Conservation (phyloP, 2,329 filamentous ascomycete genomes). For the Davidsoniella eucalypti region DNA sequence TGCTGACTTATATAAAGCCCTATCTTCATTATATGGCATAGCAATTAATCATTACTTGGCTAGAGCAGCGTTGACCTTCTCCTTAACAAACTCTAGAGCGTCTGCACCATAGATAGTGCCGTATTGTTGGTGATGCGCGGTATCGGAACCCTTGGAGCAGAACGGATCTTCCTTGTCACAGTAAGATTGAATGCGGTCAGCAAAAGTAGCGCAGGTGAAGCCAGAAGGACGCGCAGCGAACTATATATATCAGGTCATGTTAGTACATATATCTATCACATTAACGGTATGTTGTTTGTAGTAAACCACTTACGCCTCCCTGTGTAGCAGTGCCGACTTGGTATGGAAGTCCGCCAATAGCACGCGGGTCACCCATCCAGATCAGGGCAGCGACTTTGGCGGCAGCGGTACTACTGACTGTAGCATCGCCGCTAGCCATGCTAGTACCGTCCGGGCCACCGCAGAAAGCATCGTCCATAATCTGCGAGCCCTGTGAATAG, state of each 20-base stretch:
- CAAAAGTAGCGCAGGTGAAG: constrained; percentile 37
- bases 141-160: constrained; percentile 48
- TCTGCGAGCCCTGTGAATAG: constrained; percentile 48
- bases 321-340: constrained; percentile 42
- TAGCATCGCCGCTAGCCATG: constrained; percentile 26
- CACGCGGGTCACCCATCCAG: constrained; percentile 48
- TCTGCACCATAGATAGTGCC: constrained; percentile 43
- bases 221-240: constrained; percentile 43
- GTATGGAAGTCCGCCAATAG: constrained; percentile 36
- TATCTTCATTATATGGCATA: too few species aligned
- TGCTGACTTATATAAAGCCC: neutral
- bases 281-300: neutral
- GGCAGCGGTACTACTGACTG: constrained; percentile 30
- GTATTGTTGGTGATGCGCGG: constrained; percentile 44
- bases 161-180: constrained; percentile 48
- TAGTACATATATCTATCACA: neutral
- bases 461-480: constrained; percentile 46
- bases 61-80: constrained; percentile 16
- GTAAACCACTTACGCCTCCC: constrained; percentile 32
- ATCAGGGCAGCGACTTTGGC: constrained; percentile 45
- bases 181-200: constrained; percentile 43
- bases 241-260: constrained; percentile 20
- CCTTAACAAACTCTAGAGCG: constrained; percentile 43
- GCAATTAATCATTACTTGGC: neutral
- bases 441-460: constrained; percentile 38